Base-by-base conservation (phyloP, 495 filamentous ascomycete genomes). In the Darksidea phi region DNA sequence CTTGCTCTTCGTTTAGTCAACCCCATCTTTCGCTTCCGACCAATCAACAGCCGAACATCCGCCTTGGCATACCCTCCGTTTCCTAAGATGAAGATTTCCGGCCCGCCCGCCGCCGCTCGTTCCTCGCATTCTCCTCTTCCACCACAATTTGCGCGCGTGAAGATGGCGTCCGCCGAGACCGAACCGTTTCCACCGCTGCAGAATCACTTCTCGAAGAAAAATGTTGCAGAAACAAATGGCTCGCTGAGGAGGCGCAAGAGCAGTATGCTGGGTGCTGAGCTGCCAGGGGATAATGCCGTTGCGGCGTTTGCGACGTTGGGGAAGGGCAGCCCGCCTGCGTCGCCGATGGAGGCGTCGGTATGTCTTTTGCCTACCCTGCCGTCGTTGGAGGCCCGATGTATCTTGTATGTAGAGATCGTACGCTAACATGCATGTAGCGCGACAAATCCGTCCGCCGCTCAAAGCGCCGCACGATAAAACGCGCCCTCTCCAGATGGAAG, bases 401-500 rank as follows among this genome's bases (percentile, higher is more conserved):
- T 46, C 21, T 32, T 21, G 37, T 60, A 60, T 25, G 57, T 55
- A 49, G 28, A 32, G 28, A 3, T 32, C 28, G 28, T 32, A 10
- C 28, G 28, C 28, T 32, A 32, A 32, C 28, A 10, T 3, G 10
- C 10, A 32, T 51, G 28, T 41, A 67, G 65, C 56, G 54, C 26
- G 64, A 70, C 15, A 70, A 65, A 38, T 42, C 55, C 36, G 34
- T 36, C 18, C 73, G 71, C 28, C 73, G 68, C 55, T 73, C 71
- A n/a, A 77, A 77, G 59, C 72, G 76, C 17, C 72, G 71, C 47
- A 75, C 72, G 53, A 67, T 70, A 37, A 67, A 66, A 48, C 61
- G 59, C 25, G 59, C 72, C 13, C 59, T 76, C 59, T 59, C 71
- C 8, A 68, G 71, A 46, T 74, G 67, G 64, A 76, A 73, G 54